A percentile compares a stretch with the other conserved stretches of the same genome.
Evolutionary conservation across 2,329 filamentous ascomycete genomes (phyloP).

Genomic region (Microcyclosporella mali): DNA sequence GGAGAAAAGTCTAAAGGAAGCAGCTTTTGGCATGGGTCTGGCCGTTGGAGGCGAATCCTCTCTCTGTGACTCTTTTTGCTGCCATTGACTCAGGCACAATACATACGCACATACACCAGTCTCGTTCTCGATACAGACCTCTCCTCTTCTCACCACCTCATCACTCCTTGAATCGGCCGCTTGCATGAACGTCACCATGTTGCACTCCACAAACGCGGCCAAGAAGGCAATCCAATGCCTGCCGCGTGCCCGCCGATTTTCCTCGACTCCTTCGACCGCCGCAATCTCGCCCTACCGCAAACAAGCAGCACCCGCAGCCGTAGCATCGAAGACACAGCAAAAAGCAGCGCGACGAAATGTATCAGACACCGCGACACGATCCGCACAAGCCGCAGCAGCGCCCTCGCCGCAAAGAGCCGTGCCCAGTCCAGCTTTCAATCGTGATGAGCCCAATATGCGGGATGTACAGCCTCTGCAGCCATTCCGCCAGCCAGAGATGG

Average conservation of each 20-base stretch:
- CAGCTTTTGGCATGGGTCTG: too few species aligned
- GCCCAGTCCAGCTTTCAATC: conserved; percentile 47
- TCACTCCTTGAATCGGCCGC: not conserved
- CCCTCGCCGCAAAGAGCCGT: conserved; percentile 34
- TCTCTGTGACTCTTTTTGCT: conserved; percentile 1
- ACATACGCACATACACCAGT: not conserved
- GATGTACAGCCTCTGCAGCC: conserved; percentile 43
- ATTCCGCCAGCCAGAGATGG: conserved; percentile 45
- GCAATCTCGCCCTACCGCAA: conserved; percentile 41
- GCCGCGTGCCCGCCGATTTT: conserved; percentile 39
- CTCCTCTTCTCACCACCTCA: not conserved
- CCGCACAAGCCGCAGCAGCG: conserved; percentile 39
- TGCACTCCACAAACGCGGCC: conserved; percentile 28
- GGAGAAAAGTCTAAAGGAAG: too few species aligned
- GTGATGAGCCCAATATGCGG: conserved; percentile 32
- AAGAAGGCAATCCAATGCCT: conserved; percentile 34
- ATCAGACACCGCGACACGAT: conserved; percentile 37
- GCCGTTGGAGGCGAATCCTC: not conserved
- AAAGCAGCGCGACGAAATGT: conserved; percentile 28
- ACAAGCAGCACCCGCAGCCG: conserved; percentile 3
- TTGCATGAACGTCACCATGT: conserved; percentile 22
- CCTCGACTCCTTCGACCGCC: conserved; percentile 34
- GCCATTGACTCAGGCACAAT: conserved; percentile 1
- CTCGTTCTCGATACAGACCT: not conserved
- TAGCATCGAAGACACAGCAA: conserved; percentile 7